Base-by-base conservation (phyloP, 1,284 basidiomycete species). In the Cutaneotrichosporon sp. region DNA sequence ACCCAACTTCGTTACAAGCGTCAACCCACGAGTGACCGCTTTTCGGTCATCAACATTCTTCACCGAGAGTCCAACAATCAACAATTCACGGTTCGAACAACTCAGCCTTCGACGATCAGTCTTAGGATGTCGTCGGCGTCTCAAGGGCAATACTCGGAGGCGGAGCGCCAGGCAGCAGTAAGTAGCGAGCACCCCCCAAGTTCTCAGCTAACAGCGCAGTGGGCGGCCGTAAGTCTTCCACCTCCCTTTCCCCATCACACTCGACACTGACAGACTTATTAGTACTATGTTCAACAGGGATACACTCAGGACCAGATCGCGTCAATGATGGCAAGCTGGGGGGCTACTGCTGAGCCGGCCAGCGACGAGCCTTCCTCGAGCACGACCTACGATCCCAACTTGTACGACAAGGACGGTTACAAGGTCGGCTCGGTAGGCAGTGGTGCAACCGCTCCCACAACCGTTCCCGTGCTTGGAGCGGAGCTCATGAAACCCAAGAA, bases 211-310 rank as follows among this genome's bases (percentile, higher is more conserved):
- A 55, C 46, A 14, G 8, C 4, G 42, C 50, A 69, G 67, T 70
- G 69, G 67, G 66, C 69, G 51, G 62, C 67, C 6, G 67, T 68
- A 51, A 64, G 66, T 44, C 27, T 33, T 16, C 17, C n/a, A 31
- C 17, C 19, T 29, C 19, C 26, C 26, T 14, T 20, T n/a, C n/a
- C 6, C 29, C 29, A 9, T 31, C 29, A 14, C 2, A 4, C 9
- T 46, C 39, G 26, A 34, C 38, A 44, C 43, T 27, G 38, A 29
- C 24, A 42, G 32, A 11, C n/a, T n/a, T n/a, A n/a, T 4, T 53
- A 75, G 70, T 76, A 76, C 57, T 76, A 76, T 50, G 68, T 71
- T 12, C 65, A 68, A 52, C 72, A 76, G 58, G 75, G 74, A 16
- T 75, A 75, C 50, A 65, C 68, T 45, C 16, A 55, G 53, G 51